Conservation (phyloP, 2,329 filamentous ascomycete species). For the Fusarium lyarnte region DNA sequence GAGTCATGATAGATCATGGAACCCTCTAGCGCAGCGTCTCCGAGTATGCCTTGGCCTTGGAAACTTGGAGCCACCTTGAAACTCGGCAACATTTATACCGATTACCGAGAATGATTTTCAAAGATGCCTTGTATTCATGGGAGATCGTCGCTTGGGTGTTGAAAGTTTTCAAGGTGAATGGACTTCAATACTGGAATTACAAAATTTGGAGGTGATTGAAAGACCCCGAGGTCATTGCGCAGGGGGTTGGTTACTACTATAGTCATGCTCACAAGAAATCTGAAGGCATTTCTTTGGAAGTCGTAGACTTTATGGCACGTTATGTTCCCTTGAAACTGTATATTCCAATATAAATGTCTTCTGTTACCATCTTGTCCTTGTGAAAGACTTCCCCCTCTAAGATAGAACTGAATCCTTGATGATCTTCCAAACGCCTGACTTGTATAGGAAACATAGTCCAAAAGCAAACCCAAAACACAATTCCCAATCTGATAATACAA, state of each 20-base stretch:
- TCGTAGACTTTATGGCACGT: not conserved
- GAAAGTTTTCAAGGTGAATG: not conserved
- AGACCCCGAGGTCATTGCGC: not conserved
- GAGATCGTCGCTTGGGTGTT: not conserved
- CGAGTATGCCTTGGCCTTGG: not conserved
- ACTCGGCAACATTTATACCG: not conserved
- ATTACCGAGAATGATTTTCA: not conserved
- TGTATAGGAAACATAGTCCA: too few relatives aligned
- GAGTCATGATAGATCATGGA: conserved; percentile 24
- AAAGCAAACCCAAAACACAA: not conserved
- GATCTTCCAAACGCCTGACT: conserved; percentile 10
- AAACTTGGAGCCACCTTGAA: not conserved
- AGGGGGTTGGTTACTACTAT: not conserved
- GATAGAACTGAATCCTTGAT: not conserved
- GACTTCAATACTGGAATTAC: not conserved
- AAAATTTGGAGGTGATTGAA: not conserved
- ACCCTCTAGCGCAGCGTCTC: not conserved
- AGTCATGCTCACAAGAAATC: not conserved
- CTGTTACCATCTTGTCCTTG: not conserved
- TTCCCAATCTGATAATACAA: not conserved
- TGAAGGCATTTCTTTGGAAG: not conserved
- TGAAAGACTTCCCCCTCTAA: not conserved
- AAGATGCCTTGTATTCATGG: not conserved
- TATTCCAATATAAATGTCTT: not conserved
- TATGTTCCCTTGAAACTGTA: not conserved